Evolutionary conservation across 1,284 basidiomycete species (phyloP).

Genomic region (Mycena citricolor): DNA sequence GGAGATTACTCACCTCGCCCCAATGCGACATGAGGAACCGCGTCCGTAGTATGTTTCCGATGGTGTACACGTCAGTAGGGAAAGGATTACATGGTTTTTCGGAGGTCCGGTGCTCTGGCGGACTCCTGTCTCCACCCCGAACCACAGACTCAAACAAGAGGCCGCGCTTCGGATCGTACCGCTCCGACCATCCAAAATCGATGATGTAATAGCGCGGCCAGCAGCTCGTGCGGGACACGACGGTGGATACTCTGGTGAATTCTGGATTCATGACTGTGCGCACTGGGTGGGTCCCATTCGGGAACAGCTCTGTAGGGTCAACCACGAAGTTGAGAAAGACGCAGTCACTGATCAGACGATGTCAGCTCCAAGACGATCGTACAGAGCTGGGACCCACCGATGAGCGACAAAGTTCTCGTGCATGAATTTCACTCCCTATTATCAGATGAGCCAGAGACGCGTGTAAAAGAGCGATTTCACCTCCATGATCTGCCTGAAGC

Average conservation of each 20-base stretch:
- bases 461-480: constrained; percentile 21
- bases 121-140: background rate
- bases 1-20: background rate
- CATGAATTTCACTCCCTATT: background rate
- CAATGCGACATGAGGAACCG: background rate
- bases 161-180: constrained; percentile 23
- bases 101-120: no score
- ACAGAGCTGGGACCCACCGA: constrained; percentile 26
- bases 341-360: constrained; percentile 17
- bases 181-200: constrained; percentile 33
- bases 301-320: background rate
- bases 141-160: background rate
- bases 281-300: background rate
- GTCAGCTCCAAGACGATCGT: constrained; percentile 35
- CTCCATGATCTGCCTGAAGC: constrained; percentile 34
- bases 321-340: background rate
- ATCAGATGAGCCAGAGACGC: constrained; percentile 21
- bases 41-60: background rate
- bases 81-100: background rate
- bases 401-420: background rate
- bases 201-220: constrained; percentile 35
- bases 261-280: background rate
- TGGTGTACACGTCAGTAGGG: constrained; percentile 1
- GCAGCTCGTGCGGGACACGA: constrained; percentile 29
- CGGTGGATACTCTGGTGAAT: constrained; percentile 1